Conservation (phyloP, 768 basidiomycete species). For the Lanmaoa rubissima region DNA sequence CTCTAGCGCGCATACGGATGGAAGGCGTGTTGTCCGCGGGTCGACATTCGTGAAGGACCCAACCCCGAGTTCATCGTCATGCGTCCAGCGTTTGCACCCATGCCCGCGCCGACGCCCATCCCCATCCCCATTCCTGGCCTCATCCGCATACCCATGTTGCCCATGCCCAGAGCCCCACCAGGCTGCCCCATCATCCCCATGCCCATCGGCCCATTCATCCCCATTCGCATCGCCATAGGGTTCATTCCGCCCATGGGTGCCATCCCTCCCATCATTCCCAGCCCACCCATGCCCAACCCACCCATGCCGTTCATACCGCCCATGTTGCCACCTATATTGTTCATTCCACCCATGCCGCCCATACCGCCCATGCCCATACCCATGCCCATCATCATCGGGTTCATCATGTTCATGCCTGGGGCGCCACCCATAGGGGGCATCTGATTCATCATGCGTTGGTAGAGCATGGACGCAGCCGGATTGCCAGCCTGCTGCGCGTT, state of each 20-base stretch:
- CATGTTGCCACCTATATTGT: conserved; percentile 17
- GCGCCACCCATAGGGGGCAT: conserved; percentile 46
- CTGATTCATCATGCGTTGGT: conserved; percentile 37
- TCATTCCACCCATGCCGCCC: conserved; percentile 35
- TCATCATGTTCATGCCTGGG: conserved; percentile 52
- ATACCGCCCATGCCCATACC: conserved; percentile 47
- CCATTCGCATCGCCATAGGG: conserved; percentile 39
- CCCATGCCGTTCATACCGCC: too few relatives aligned
- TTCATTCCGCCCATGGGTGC: conserved; percentile 26
- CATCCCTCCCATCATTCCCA: conserved; percentile 38
- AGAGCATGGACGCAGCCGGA: conserved; percentile 33
- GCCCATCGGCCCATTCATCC: conserved; percentile 35
- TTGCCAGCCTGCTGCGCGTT: conserved; percentile 37
- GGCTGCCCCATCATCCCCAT: conserved; percentile 36
- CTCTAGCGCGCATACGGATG: conserved; percentile 60
- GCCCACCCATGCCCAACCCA: conserved; percentile 19
- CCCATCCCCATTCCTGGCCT: conserved; percentile 39
- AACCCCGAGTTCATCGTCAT: conserved; percentile 41
- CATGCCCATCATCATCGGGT: conserved; percentile 48
- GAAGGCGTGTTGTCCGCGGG: conserved; percentile 57
- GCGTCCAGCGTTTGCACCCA: conserved; percentile 36
- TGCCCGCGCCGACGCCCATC: conserved; percentile 35
- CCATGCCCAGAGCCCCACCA: conserved; percentile 18
- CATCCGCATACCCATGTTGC: conserved; percentile 36
- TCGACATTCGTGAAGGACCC: conserved; percentile 49